These are phyloP conservation scores for Fraxinus albicans DNA, from an alignment of 305 asterid species.

Conservation along the genomic window DNA sequence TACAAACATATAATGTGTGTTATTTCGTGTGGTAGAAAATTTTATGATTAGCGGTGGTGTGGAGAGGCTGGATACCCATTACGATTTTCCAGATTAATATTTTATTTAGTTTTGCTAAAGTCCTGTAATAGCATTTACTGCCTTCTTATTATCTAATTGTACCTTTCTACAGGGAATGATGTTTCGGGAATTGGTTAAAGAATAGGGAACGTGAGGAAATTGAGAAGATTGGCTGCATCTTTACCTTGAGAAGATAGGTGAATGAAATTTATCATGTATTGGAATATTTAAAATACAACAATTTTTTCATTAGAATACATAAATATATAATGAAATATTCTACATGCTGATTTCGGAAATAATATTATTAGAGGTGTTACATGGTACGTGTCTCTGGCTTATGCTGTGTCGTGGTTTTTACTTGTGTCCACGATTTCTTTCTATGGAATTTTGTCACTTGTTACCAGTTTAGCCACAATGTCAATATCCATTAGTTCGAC, in stretches of 20 bases:
- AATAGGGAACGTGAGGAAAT: constrained; percentile 10
- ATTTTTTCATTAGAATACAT: background rate
- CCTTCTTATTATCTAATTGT: constrained; percentile 10
- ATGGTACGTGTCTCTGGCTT: background rate
- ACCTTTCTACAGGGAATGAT: background rate
- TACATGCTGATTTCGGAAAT: background rate
- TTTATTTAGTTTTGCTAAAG: background rate
- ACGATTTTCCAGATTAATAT: background rate
- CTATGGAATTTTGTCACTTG: background rate
- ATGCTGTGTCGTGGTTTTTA: background rate
- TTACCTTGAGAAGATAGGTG: constrained; percentile 1
- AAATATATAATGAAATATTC: constrained; percentile 2
- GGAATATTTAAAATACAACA: background rate
- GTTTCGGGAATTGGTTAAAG: constrained; percentile 26
- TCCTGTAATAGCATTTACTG: background rate
- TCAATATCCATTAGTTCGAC: background rate
- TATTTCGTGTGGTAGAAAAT: background rate
- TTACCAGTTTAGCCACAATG: background rate
- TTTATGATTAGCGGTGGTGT: background rate
- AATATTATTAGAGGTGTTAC: background rate
- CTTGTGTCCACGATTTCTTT: background rate
- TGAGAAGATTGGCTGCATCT: constrained; percentile 11
- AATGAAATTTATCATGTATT: constrained; percentile 8
- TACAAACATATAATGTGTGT: background rate
- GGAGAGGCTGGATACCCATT: background rate